Evolutionary conservation across 176 grass and related monocot species (phyloP).

Genomic region (Musa schizocarpa): DNA sequence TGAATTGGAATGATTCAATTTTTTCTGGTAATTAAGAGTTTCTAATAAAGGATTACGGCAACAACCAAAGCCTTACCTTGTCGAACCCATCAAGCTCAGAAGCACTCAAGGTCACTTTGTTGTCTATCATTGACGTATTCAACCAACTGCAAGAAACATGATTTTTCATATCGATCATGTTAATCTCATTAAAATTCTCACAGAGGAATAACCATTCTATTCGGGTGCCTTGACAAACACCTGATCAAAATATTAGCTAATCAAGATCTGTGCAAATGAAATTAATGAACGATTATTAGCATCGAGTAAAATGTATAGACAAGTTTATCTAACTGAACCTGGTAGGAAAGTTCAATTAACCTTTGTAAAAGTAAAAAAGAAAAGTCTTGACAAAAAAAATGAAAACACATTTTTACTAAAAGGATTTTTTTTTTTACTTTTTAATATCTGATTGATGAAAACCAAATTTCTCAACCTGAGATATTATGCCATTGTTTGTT

Average conservation of each 20-base stretch:
- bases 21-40: too few relatives aligned
- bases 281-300: not conserved
- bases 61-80: slow-evolving; percentile 6
- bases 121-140: slow-evolving; percentile 15
- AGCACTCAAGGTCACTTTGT: slow-evolving; percentile 7
- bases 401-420: too few relatives aligned
- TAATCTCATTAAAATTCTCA: not conserved
- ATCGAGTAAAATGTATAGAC: not conserved
- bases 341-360: too few relatives aligned
- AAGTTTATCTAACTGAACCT: too few relatives aligned
- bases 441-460: too few relatives aligned
- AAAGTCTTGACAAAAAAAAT: too few relatives aligned
- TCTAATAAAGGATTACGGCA: not conserved
- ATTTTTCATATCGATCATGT: not conserved
- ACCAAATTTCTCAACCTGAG: too few relatives aligned
- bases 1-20: too few relatives aligned
- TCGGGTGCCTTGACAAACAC: not conserved
- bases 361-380: too few relatives aligned
- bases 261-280: not conserved
- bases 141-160: slow-evolving; percentile 18
- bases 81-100: slow-evolving; percentile 17
- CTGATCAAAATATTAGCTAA: not conserved
- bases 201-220: not conserved
- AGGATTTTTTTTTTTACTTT: too few relatives aligned
- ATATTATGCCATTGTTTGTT: too few relatives aligned